These are phyloP conservation scores for Moesziomyces globuligerus DNA, from an alignment of 1,284 basidiomycete species.

Conservation along the genomic window DNA sequence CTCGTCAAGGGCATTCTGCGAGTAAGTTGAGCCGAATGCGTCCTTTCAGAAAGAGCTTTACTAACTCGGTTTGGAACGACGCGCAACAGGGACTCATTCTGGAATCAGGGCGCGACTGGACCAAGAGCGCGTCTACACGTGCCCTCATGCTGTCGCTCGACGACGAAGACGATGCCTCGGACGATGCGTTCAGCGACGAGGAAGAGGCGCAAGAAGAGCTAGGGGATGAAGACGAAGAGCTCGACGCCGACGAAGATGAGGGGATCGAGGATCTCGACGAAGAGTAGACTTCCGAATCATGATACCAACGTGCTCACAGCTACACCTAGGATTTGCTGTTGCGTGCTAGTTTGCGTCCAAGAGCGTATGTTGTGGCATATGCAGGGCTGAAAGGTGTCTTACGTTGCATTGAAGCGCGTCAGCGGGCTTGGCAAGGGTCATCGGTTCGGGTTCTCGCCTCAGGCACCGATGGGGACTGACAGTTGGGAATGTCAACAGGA, in stretches of 20 bases:
- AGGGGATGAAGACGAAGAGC: conserved; percentile 19
- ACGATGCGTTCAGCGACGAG: conserved; percentile 47
- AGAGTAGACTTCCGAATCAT: conserved; percentile 3
- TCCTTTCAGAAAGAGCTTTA: not conserved
- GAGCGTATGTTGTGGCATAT: too few species aligned
- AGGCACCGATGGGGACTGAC: not conserved
- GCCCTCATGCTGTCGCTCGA: conserved; percentile 43
- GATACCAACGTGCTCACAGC: not conserved
- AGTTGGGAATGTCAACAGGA: too few species aligned
- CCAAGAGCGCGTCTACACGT: conserved; percentile 25
- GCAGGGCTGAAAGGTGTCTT: too few species aligned
- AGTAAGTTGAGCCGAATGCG: conserved; percentile 17
- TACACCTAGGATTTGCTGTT: too few species aligned
- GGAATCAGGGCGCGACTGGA: conserved; percentile 50
- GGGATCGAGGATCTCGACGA: conserved; percentile 13
- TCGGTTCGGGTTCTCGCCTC: not conserved
- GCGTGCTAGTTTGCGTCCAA: too few species aligned
- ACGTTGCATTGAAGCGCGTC: too few species aligned
- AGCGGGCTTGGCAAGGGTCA: conserved; percentile 4
- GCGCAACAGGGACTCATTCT: conserved; percentile 33
- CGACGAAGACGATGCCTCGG: conserved; percentile 46
- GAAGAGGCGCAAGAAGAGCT: conserved; percentile 19
- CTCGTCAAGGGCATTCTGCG: conserved; percentile 47
- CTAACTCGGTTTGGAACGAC: not conserved
- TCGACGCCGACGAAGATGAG: conserved; percentile 21